Evolutionary conservation across 1,284 basidiomycete genomes (phyloP).

Genomic region (Abortiporus biennis): DNA sequence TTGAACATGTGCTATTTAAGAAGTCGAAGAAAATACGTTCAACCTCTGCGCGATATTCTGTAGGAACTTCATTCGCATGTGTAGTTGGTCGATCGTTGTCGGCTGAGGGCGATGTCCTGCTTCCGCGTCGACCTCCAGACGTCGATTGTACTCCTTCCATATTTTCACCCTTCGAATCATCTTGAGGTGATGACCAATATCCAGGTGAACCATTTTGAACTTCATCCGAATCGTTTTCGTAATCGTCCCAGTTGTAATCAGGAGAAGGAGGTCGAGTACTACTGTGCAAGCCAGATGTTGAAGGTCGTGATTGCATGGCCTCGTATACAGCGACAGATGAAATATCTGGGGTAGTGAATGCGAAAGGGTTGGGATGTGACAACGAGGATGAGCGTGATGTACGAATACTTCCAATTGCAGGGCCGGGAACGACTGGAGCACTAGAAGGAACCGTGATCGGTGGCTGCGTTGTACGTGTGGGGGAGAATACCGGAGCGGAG

Average conservation of each 20-base stretch:
- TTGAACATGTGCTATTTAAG: slow-evolving; percentile 85
- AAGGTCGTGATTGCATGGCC: slow-evolving; percentile 21
- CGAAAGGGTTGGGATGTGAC: slow-evolving; percentile 40
- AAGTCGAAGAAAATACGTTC: slow-evolving; percentile 92
- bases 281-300: slow-evolving; percentile 24
- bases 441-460: slow-evolving; percentile 35
- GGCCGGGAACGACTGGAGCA: slow-evolving; percentile 15
- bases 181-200: too few relatives aligned
- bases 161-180: slow-evolving; percentile 31
- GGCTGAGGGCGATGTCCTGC: slow-evolving; percentile 24
- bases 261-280: slow-evolving; percentile 22
- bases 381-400: slow-evolving; percentile 63
- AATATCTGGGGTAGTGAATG: slow-evolving; percentile 31
- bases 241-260: too few relatives aligned
- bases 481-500: slow-evolving; percentile 18
- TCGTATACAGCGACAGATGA: slow-evolving; percentile 17
- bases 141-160: slow-evolving; percentile 15
- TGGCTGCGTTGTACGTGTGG: slow-evolving; percentile 10
- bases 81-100: slow-evolving; percentile 17
- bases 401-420: slow-evolving; percentile 25
- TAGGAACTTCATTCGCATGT: slow-evolving; percentile 64
- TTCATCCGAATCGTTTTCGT: slow-evolving; percentile 36
- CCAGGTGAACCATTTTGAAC: too few relatives aligned
- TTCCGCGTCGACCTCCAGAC: slow-evolving; percentile 20
- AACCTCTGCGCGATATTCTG: slow-evolving; percentile 77